A percentile compares a stretch with the other conserved stretches of the same genome.
These are phyloP conservation scores for Phyllachora maydis DNA, from an alignment of 2,329 filamentous ascomycete species.

Conservation along the genomic window DNA sequence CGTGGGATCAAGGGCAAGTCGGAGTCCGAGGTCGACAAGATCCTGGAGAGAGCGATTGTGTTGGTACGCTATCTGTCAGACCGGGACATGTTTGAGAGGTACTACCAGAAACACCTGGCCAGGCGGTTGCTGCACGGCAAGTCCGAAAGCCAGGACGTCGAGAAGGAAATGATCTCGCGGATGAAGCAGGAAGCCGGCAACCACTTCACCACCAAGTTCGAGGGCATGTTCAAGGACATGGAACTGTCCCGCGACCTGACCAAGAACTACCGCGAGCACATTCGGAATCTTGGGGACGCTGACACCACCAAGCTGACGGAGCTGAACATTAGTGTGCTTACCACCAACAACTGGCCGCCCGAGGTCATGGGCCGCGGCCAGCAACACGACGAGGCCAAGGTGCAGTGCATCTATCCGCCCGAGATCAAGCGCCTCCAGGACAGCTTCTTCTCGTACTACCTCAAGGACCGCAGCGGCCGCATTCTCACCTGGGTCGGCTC, in stretches of 20 bases:
- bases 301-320: conserved; percentile 50
- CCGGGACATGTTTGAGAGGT: conserved; percentile 87
- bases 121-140: conserved; percentile 74
- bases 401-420: conserved; percentile 50
- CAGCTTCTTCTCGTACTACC: conserved; percentile 78
- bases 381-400: conserved; percentile 20
- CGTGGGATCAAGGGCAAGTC: conserved; percentile 86
- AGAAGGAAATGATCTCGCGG: conserved; percentile 85
- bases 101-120: conserved; percentile 94
- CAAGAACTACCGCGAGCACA: conserved; percentile 51
- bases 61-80: conserved; percentile 77
- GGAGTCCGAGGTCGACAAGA: conserved; percentile 63
- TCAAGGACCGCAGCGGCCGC: conserved; percentile 69
- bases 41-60: conserved; percentile 77
- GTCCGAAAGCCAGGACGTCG: conserved; percentile 75
- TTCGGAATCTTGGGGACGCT: conserved; percentile 26
- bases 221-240: conserved; percentile 98
- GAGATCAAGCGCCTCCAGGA: conserved; percentile 57
- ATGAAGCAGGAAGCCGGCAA: conserved; percentile 97
- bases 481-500: conserved; percentile 64
- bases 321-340: conserved; percentile 67
- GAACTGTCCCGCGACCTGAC: conserved; percentile 70
- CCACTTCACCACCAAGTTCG: conserved; percentile 79
- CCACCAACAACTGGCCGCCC: conserved; percentile 86
- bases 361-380: conserved; percentile 62